Evolutionary conservation across 2,329 filamentous ascomycete species (phyloP).

Genomic region (Colletotrichum sp.): DNA sequence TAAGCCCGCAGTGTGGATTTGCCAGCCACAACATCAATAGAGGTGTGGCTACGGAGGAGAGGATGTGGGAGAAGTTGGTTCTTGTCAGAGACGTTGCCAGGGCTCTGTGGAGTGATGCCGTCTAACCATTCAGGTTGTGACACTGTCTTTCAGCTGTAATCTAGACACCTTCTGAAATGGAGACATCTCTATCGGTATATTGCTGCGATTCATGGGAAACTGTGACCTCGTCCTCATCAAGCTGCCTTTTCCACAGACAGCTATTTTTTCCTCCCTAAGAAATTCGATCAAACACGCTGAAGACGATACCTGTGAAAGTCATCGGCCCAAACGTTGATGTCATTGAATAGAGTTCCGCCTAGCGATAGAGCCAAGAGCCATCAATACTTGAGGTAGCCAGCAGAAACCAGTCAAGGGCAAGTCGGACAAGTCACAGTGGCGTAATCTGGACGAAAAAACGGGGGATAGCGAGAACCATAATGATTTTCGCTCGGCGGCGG

Average conservation of each 20-base stretch:
- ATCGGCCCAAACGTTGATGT: not conserved
- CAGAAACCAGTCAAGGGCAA: not conserved
- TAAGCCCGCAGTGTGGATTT: slow-evolving; percentile 77
- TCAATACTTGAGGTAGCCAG: not conserved
- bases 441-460: not conserved
- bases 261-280: not conserved
- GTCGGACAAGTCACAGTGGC: not conserved
- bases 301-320: not conserved
- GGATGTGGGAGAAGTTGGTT: slow-evolving; percentile 75
- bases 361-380: not conserved
- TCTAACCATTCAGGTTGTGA: not conserved
- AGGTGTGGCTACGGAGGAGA: slow-evolving; percentile 70
- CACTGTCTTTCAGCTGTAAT: not conserved
- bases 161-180: not conserved
- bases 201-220: not conserved
- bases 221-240: not conserved
- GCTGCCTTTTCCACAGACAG: not conserved
- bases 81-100: slow-evolving; percentile 75
- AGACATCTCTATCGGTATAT: not conserved
- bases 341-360: not conserved
- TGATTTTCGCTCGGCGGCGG: not conserved
- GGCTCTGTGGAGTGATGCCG: slow-evolving; percentile 63
- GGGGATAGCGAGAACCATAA: not conserved
- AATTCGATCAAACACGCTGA: not conserved
- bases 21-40: slow-evolving; percentile 72